Evolutionary conservation across 179 eudicot species (phyloP), one percentile per base, ranked within the genome.

Genomic region (Beta lomatogona): DNA sequence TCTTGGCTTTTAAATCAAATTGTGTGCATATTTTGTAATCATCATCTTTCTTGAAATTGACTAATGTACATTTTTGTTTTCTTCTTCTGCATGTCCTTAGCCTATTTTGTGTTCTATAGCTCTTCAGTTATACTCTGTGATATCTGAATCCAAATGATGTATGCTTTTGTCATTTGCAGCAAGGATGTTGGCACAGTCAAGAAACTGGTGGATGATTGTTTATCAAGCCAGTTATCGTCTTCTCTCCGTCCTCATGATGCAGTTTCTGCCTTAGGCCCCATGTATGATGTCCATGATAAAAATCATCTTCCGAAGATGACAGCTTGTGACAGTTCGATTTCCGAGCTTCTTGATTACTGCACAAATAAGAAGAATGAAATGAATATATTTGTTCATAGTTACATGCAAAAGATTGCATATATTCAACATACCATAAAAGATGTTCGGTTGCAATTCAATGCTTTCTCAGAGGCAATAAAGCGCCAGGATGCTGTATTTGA

Each of bases 181-280:
- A 94, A 96, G 89, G 99, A 96, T 91, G 97, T 96, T 41, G 88
- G 88, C 64, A 94, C 93, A 5, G 99, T 94, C 82, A 94, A 91
- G 87, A 96, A 94, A 79, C 91, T 93, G 82, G 97, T 96, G 65
- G 97, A 93, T 82, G 98, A 96, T 77, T 93, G 97, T 85, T 80
- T 91, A 72, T 85, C 90, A 65, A 86, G 88, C 83, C 93, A 91
- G 82, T 73, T 92, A 58, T 91, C 98, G 21, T 84, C 94, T 70
- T 94, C 99, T 58, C 91, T 97, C 22, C 99, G 97, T 82, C 99
- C 99, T 74, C 98, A 97, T 82, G 99, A 97, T 88, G 98, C 98
- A 55, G 99, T 94, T 87, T 97, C 97, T 59, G 99, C 99, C 61
- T 80, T 97, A 88, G 99, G 99, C 67, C 98, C 94, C 4, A 94